Evolutionary conservation across 768 basidiomycete genomes (phyloP).

Genomic region (Phanerochaete sordida): DNA sequence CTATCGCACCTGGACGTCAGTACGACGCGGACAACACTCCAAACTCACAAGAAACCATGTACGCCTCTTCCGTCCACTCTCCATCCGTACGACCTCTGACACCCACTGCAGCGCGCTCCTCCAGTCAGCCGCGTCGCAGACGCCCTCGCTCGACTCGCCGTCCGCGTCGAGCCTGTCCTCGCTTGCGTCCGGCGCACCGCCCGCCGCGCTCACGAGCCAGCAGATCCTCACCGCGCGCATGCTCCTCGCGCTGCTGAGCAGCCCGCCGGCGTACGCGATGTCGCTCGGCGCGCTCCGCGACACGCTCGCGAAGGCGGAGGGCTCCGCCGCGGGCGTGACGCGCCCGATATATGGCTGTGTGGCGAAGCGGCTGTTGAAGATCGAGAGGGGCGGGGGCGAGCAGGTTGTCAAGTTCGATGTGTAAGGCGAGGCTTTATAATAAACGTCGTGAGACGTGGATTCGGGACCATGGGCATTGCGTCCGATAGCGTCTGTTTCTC

Average conservation of each 20-base stretch:
- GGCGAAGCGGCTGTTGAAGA: constrained; percentile 75
- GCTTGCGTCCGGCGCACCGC: constrained; percentile 28
- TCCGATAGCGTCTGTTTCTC: too few species aligned
- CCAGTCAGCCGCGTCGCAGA: constrained; percentile 47
- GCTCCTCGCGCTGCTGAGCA: constrained; percentile 53
- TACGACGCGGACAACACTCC: constrained; percentile 42
- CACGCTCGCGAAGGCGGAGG: constrained; percentile 36
- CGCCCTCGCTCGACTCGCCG: constrained; percentile 54
- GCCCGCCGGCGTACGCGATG: constrained; percentile 52
- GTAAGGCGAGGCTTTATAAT: constrained; percentile 17
- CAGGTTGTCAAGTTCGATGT: constrained; percentile 74
- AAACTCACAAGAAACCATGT: constrained; percentile 62
- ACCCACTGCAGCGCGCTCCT: constrained; percentile 46
- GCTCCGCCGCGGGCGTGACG: constrained; percentile 41
- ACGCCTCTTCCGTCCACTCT: constrained; percentile 25
- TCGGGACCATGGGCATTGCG: not conserved
- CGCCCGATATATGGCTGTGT: constrained; percentile 73
- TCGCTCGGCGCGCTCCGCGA: constrained; percentile 63
- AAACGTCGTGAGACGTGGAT: too few species aligned
- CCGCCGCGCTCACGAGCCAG: constrained; percentile 50
- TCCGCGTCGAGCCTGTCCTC: constrained; percentile 52
- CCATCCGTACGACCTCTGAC: not conserved
- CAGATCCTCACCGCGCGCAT: constrained; percentile 71
- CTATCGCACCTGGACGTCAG: constrained; percentile 53
- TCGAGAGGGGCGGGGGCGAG: constrained; percentile 71